Conservation (phyloP, 768 basidiomycete genomes). For the Trametes maxima region DNA sequence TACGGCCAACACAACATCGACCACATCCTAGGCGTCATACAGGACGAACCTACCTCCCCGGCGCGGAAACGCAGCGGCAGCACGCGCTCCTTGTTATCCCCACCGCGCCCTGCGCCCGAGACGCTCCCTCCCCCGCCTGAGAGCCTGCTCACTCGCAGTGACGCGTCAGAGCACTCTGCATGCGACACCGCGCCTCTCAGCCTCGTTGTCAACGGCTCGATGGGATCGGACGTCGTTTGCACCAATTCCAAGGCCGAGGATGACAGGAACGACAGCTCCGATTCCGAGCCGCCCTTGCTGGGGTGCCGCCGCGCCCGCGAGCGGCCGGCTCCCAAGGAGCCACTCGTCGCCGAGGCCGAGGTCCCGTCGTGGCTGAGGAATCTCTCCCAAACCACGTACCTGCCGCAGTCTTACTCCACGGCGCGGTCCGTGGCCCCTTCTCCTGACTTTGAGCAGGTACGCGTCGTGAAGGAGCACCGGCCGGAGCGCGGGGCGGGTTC, state of each 20-base stretch:
- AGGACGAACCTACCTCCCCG: not conserved
- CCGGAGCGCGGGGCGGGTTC: no score
- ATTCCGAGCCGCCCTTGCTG: not conserved
- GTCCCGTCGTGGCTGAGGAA: not conserved
- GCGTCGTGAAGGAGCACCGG: not conserved
- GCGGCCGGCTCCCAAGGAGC: not conserved
- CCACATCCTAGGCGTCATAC: not conserved
- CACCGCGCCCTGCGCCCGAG: not conserved
- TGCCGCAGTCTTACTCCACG: not conserved
- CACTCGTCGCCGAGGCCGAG: no score
- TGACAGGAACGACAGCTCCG: not conserved
- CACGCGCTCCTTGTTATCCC: not conserved
- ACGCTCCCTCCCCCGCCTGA: no score
- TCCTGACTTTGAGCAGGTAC: not conserved
- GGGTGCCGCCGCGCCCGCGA: not conserved
- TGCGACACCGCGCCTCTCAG: no score
- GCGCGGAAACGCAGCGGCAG: not conserved
- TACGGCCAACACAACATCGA: constrained; percentile 1
- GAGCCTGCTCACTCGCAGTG: no score
- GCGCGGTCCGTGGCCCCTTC: not conserved
- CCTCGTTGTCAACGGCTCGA: no score
- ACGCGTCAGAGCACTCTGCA: no score
- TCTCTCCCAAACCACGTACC: not conserved
- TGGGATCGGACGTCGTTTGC: not conserved
- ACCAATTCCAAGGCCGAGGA: not conserved